Base-by-base conservation (phyloP, 441 rosid species). In the Caryocar brasiliense region DNA sequence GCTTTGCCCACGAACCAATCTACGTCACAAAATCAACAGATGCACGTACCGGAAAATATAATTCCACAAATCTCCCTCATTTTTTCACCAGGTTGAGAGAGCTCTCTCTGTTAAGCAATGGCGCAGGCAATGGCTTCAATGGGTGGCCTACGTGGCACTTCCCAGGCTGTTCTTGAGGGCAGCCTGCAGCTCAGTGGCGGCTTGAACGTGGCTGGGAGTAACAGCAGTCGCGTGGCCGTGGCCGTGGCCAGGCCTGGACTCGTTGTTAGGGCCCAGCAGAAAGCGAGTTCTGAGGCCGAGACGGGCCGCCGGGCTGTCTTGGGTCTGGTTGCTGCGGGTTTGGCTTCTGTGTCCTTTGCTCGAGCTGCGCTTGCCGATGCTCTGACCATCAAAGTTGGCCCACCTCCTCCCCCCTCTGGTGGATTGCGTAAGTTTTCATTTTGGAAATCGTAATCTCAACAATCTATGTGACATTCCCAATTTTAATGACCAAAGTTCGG, bases 401-500 rank as follows among this genome's bases (percentile, higher is more conserved):
- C 74, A 6, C 89, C 96, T 52, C 98, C 98, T 4, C 78, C 77
- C 5, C 98, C 81, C 14, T 87, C 96, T 33, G 96, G 96, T 26
- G 98, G 98, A 35, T 68, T 91, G 27, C 82, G 96, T 91, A 77
- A 80, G 96, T 80, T n/a, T n/a, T n/a, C n/a, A n/a, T n/a, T n/a
- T n/a, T n/a, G n/a, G n/a, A n/a, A n/a, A n/a, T n/a, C n/a, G 15
- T 12, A 4, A 2, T 49, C 10, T 5, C 5, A 5, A 3, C 0
- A 25, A 27, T 1, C 6, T 19, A 11, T 0, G 2, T 19, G 25
- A 4, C 15, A 19, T 6, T 22, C 13, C 17, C 29, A 25, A 30
- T 11, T 36, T 6, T 47, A 26, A 25, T 37, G 23, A 27, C 33
- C 1, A 14, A 11, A 33, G 26, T 4, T 24, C n/a, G 47, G 46